These are phyloP conservation scores for Sphaerosporella brunnea DNA, from an alignment of 495 filamentous ascomycete species.

Conservation along the genomic window DNA sequence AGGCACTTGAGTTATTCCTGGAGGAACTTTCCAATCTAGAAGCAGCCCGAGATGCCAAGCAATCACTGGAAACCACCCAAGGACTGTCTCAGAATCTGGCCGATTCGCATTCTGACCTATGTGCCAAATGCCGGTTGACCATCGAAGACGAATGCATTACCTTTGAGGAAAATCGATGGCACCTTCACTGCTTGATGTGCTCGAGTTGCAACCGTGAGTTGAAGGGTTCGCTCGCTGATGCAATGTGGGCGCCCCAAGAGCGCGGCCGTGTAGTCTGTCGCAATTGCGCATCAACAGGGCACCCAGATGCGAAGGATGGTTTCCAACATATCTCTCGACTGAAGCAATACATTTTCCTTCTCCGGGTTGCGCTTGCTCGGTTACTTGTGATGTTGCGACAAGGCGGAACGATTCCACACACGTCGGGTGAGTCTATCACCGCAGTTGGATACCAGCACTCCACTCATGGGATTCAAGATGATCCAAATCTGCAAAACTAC, in stretches of 20 bases:
- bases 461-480: constrained; percentile 34
- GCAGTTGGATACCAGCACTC: too few species aligned
- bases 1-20: constrained; percentile 65
- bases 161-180: constrained; percentile 59
- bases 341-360: constrained; percentile 81
- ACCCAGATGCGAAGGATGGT: constrained; percentile 34
- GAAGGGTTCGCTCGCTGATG: constrained; percentile 42
- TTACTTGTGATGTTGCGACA: constrained; percentile 70
- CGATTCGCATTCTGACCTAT: constrained; percentile 67
- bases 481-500: constrained; percentile 49
- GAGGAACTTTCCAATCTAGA: constrained; percentile 62
- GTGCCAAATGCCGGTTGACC: constrained; percentile 57
- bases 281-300: constrained; percentile 42
- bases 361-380: constrained; percentile 79
- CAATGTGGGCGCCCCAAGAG: constrained; percentile 41
- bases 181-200: constrained; percentile 62
- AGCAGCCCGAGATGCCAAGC: constrained; percentile 47
- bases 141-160: constrained; percentile 86
- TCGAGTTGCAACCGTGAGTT: constrained; percentile 56
- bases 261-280: constrained; percentile 52
- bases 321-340: constrained; percentile 60
- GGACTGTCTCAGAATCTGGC: constrained; percentile 51
- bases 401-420: constrained; percentile 59
- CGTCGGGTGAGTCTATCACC: constrained; percentile 37
- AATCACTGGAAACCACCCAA: constrained; percentile 52